Percentiles rank a stretch among this genome's conserved stretches.
Conservation (phyloP, 176 grass and related monocot genomes). For the Aechmea fasciata region DNA sequence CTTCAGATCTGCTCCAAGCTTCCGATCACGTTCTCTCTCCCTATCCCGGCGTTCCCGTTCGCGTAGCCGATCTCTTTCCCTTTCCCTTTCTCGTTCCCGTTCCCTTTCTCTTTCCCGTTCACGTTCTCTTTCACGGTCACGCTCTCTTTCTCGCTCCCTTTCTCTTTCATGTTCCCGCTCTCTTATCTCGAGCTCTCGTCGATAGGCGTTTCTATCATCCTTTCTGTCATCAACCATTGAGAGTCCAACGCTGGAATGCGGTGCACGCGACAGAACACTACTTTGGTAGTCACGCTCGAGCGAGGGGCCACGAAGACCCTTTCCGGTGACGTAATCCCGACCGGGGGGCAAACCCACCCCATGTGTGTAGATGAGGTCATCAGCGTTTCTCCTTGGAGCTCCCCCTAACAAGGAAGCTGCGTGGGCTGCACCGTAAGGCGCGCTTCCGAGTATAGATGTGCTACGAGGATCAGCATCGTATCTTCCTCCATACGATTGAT, state of each 20-base stretch:
- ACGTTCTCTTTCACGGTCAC: slow-evolving; percentile 43
- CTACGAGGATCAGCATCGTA: slow-evolving; percentile 58
- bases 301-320: slow-evolving; percentile 50
- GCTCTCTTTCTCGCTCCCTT: slow-evolving; percentile 47
- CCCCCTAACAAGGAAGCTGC: slow-evolving; percentile 65
- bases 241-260: slow-evolving; percentile 40
- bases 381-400: slow-evolving; percentile 71
- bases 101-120: slow-evolving; percentile 43
- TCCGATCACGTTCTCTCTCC: slow-evolving; percentile 81
- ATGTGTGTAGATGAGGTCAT: slow-evolving; percentile 52
- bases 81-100: slow-evolving; percentile 33
- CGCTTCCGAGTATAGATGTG: slow-evolving; percentile 55
- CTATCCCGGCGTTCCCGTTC: slow-evolving; percentile 64
- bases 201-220: slow-evolving; percentile 45
- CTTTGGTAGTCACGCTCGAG: slow-evolving; percentile 59
- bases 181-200: slow-evolving; percentile 68
- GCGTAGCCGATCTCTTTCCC: slow-evolving; percentile 54
- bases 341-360: slow-evolving; percentile 60
- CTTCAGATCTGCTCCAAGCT: slow-evolving; percentile 51
- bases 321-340: slow-evolving; percentile 70
- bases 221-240: slow-evolving; percentile 65
- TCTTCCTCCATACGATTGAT: slow-evolving; percentile 56
- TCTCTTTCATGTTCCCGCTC: slow-evolving; percentile 77
- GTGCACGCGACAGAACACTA: slow-evolving; percentile 31
- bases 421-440: slow-evolving; percentile 70